Evolutionary conservation across 257 asterid species (phyloP), one percentile per base, ranked within the genome.

Genomic region (Solanum chiquidenum): DNA sequence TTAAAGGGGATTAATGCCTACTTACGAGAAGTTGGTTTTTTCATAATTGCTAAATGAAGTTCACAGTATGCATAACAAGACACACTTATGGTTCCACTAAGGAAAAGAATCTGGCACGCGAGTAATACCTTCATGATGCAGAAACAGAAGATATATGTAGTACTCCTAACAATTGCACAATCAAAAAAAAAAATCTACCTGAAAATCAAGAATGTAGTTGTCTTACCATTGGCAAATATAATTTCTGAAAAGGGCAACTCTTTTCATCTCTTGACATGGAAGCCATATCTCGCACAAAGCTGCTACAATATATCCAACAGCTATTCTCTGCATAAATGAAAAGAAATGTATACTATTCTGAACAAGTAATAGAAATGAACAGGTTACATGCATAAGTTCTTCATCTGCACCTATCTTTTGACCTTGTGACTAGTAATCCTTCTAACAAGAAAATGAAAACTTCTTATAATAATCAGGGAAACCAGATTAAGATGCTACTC

Each of bases 241-340:
- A 80, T 85, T 93, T 87, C 86, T 88, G 23, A 42, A 68, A 85
- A 87, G 84, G 88, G 90, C 88, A 77, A 89, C 92, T 68, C 88
- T 88, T 86, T 92, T 91, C 88, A 90, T 87, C 88, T 89, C 91
- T 83, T 87, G 93, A 89, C 93, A 79, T 55, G 97, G 95, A 89
- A 95, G 93, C 99, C 99, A 94, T 90, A 96, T 91, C 92, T 95
- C 98, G 86, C 96, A 95, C 92, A 96, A 84, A 83, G 98, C 97
- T 2, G 97, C 98, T 71, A 90, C 93, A 86, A 91, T 83, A 90
- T 94, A 94, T 92, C 98, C 97, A 87, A 95, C 86, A 86, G 99
- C 96, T 91, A 96, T 96, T 92, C 99, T 95, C 98, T 96, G 92
- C 58, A 88, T 62, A 27, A 86, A 73, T 38, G 87, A 62, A 37